Evolutionary conservation across 2,329 filamentous ascomycete genomes (phyloP).

Genomic region (Sarocladium oryzae): DNA sequence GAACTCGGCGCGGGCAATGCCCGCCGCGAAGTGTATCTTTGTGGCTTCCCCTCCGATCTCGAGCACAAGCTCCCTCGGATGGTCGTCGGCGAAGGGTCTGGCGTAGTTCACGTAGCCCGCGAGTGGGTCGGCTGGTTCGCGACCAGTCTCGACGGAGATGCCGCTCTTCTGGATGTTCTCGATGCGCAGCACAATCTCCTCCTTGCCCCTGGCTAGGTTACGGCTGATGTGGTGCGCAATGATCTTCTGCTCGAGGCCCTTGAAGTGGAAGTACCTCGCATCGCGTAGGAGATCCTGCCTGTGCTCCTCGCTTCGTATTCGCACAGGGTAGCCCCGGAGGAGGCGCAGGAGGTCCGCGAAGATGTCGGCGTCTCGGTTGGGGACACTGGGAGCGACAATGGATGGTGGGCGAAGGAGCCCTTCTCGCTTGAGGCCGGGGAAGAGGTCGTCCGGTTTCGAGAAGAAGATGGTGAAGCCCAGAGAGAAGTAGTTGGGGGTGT

Average conservation of each 20-base stretch:
- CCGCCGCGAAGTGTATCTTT: constrained; percentile 41
- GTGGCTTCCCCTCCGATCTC: constrained; percentile 69
- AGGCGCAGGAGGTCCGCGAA: constrained; percentile 79
- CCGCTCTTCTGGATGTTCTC: constrained; percentile 88
- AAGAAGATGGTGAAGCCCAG: constrained; percentile 88
- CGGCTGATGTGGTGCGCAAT: constrained; percentile 70
- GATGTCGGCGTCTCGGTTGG: constrained; percentile 72
- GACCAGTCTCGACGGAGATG: constrained; percentile 54
- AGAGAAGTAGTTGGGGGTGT: constrained; percentile 94
- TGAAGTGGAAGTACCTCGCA: constrained; percentile 88
- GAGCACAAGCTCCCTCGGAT: constrained; percentile 65
- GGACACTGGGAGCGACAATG: constrained; percentile 75
- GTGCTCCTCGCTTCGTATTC: constrained; percentile 70
- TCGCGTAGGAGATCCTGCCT: constrained; percentile 73
- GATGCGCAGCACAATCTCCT: constrained; percentile 73
- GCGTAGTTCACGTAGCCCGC: constrained; percentile 66
- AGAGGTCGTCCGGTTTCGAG: constrained; percentile 69
- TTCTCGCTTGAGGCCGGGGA: constrained; percentile 75
- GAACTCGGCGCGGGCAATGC: constrained; percentile 58
- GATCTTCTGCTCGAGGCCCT: constrained; percentile 81
- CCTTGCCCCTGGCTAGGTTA: constrained; percentile 60
- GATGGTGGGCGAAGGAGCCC: constrained; percentile 79
- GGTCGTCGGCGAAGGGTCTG: constrained; percentile 77
- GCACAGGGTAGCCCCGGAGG: constrained; percentile 74
- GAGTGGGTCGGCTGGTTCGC: constrained; percentile 17